These are phyloP conservation scores for Nicotiana undulata DNA, from an alignment of 257 asterid genomes.

Conservation along the genomic window DNA sequence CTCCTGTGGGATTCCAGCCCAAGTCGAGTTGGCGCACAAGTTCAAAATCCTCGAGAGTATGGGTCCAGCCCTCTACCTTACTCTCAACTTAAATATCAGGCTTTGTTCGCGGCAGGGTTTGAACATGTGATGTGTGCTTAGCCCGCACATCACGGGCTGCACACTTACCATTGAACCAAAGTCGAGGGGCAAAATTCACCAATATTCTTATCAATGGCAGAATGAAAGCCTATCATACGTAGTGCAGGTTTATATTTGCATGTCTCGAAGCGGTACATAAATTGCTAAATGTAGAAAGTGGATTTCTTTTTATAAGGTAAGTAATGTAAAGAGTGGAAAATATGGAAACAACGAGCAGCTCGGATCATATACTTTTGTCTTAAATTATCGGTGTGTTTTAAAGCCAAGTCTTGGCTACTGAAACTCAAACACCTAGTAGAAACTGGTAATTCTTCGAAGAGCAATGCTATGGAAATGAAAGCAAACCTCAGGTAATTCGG, in stretches of 20 bases:
- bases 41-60: background rate
- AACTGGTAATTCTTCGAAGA: background rate
- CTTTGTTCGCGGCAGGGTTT: background rate
- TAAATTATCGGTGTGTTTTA: background rate
- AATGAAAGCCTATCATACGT: background rate
- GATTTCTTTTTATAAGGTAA: too few species aligned
- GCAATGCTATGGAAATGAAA: background rate
- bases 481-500: conserved; percentile 44
- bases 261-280: background rate
- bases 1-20: background rate
- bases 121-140: background rate
- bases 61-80: background rate
- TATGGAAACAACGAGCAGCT: background rate
- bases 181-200: background rate
- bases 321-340: background rate
- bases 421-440: background rate
- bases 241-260: background rate
- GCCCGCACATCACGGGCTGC: background rate
- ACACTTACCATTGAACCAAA: background rate
- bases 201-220: background rate
- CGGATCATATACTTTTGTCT: background rate
- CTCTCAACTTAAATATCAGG: background rate
- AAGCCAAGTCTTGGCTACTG: background rate
- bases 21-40: background rate
- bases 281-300: background rate